Evolutionary conservation across 768 basidiomycete species (phyloP).

Genomic region (Boletales sp.): DNA sequence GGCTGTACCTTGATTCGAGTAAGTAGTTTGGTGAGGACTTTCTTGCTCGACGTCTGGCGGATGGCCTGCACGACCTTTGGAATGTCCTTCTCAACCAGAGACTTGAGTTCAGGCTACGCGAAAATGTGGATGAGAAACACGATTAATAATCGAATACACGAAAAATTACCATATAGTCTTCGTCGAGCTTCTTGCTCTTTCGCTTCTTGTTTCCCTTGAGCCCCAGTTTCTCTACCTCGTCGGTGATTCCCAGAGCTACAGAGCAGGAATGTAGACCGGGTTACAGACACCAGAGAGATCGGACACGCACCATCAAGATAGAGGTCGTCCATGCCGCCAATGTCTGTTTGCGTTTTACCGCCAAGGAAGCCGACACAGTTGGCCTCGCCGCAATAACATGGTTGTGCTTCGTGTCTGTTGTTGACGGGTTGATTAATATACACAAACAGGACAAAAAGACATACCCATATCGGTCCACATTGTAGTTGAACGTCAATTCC

Average conservation of each 20-base stretch:
- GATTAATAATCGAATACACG: not conserved
- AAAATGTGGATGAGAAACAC: not conserved
- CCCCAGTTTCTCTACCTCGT: conserved; percentile 78
- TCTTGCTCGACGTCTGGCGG: conserved; percentile 80
- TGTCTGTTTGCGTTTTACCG: conserved; percentile 97
- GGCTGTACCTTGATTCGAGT: conserved; percentile 74
- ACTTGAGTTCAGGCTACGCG: conserved; percentile 68
- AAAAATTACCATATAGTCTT: conserved; percentile 77
- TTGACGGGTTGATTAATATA: not conserved
- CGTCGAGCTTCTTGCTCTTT: conserved; percentile 89
- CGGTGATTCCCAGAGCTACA: conserved; percentile 87
- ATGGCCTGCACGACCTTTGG: conserved; percentile 91
- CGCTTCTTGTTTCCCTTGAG: conserved; percentile 88
- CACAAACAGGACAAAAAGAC: conserved; percentile 25
- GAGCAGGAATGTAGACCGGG: not conserved
- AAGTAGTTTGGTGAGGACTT: conserved; percentile 79
- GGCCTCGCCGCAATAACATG: conserved; percentile 91
- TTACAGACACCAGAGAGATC: not conserved
- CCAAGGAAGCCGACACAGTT: conserved; percentile 96
- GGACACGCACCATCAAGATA: conserved; percentile 74
- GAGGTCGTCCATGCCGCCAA: conserved; percentile 91
- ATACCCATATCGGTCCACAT: conserved; percentile 98
- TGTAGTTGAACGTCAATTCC: conserved; percentile 98
- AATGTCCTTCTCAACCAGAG: conserved; percentile 74
- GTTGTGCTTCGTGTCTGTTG: conserved; percentile 85